Conservation (phyloP, 441 rosid genomes). For the Corymbia calophylla region DNA sequence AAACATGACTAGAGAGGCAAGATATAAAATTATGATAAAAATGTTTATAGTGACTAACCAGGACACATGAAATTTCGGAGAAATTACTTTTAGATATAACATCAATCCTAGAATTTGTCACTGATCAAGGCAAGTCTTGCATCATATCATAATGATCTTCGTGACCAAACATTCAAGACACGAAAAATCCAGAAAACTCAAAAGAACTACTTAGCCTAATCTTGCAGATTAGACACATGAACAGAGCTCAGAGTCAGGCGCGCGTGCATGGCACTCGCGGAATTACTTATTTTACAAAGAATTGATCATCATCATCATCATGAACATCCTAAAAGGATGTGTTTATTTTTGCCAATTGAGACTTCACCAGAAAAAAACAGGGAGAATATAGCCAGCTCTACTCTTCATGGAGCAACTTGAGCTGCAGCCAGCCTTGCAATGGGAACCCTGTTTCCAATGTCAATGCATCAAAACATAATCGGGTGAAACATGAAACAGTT, state of each 20-base stretch:
- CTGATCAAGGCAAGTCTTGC: neutral
- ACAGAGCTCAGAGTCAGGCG: neutral
- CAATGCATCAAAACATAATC: neutral
- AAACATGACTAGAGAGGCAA: neutral
- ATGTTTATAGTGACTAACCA: too few relatives aligned
- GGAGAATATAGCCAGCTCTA: neutral
- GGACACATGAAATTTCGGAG: neutral
- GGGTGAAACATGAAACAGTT: fast-evolving
- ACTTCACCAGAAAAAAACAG: too few relatives aligned
- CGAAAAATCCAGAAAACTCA: neutral
- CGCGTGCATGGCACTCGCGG: neutral
- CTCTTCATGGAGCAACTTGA: slow-evolving; percentile 54
- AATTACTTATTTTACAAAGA: neutral
- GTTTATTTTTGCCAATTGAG: neutral
- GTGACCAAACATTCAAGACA: neutral
- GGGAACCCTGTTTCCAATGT: slow-evolving; percentile 53
- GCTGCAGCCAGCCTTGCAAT: slow-evolving; percentile 99
- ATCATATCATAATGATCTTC: neutral
- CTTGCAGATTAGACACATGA: neutral
- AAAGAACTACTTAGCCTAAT: neutral
- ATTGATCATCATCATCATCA: neutral
- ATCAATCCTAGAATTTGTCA: too few relatives aligned
- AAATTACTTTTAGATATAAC: neutral
- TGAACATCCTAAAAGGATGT: neutral
- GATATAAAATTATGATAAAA: too few relatives aligned